Conservation (phyloP, 768 basidiomycete genomes). For the Amanita rimosa region DNA sequence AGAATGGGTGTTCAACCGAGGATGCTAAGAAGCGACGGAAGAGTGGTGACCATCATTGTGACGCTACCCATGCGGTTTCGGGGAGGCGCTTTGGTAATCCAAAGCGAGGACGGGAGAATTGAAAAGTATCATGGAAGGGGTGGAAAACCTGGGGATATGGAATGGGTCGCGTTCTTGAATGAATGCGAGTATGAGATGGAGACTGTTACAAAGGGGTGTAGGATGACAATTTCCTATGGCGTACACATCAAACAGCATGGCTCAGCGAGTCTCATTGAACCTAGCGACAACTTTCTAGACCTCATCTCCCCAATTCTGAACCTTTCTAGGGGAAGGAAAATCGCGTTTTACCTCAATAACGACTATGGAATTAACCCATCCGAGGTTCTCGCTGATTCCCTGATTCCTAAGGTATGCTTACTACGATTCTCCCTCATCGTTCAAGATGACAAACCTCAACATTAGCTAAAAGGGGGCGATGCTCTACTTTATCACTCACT, state of each 20-base stretch:
- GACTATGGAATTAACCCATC: constrained; percentile 65
- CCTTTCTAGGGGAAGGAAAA: constrained; percentile 54
- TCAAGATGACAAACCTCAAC: not conserved
- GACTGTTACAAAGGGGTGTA: constrained; percentile 56
- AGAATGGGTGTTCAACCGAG: constrained; percentile 45
- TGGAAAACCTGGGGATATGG: constrained; percentile 54
- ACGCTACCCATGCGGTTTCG: constrained; percentile 67
- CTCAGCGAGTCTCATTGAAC: constrained; percentile 47
- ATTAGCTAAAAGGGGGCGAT: constrained; percentile 68
- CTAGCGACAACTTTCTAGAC: constrained; percentile 68
- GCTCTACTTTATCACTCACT: constrained; percentile 66
- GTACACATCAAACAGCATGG: constrained; percentile 63
- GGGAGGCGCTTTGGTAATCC: constrained; percentile 55
- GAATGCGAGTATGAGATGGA: constrained; percentile 74
- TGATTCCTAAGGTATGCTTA: constrained; percentile 56
- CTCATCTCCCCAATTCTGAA: constrained; percentile 62
- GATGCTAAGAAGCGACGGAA: constrained; percentile 46
- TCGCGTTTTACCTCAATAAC: constrained; percentile 62
- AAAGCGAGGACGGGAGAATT: constrained; percentile 38
- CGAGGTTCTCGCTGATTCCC: constrained; percentile 53
- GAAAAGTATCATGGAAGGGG: constrained; percentile 56
- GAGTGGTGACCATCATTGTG: constrained; percentile 62
- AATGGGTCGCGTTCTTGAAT: constrained; percentile 68
- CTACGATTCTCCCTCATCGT: not conserved
- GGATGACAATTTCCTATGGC: constrained; percentile 60